These are phyloP conservation scores for Russula brevipes DNA, from an alignment of 768 basidiomycete genomes.

Conservation along the genomic window DNA sequence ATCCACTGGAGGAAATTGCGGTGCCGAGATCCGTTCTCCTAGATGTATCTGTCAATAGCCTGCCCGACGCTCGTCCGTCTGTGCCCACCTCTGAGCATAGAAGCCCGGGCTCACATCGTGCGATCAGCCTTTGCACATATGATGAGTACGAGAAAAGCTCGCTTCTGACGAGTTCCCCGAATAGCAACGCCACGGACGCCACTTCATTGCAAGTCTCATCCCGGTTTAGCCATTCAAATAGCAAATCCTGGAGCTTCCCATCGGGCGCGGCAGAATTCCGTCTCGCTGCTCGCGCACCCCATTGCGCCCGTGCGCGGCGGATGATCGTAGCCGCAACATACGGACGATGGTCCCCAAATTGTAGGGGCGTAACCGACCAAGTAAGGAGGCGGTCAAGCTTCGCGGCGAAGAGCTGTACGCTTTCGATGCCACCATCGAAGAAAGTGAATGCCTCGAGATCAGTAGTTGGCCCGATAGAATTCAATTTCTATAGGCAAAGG, in stretches of 20 bases:
- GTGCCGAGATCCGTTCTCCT: constrained; percentile 57
- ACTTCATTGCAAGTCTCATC: constrained; percentile 54
- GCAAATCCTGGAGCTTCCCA: constrained; percentile 63
- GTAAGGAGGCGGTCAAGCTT: constrained; percentile 72
- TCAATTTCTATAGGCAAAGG: constrained; percentile 50
- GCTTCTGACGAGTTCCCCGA: constrained; percentile 64
- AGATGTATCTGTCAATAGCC: background rate
- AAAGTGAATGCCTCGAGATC: constrained; percentile 54
- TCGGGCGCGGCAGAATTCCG: constrained; percentile 56
- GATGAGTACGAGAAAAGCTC: constrained; percentile 67
- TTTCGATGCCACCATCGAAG: constrained; percentile 44
- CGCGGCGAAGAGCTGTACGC: constrained; percentile 42
- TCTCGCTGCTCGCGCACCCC: constrained; percentile 56
- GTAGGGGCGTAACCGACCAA: constrained; percentile 75
- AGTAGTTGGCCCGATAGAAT: constrained; percentile 65
- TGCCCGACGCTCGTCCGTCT: background rate
- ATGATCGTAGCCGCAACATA: constrained; percentile 71
- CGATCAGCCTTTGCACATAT: constrained; percentile 78
- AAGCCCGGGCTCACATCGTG: constrained; percentile 64
- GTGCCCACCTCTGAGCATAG: constrained; percentile 46
- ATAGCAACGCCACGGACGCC: constrained; percentile 57
- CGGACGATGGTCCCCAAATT: constrained; percentile 78
- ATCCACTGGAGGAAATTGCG: constrained; percentile 67
- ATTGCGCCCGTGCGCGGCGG: constrained; percentile 54
- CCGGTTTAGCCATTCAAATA: constrained; percentile 80